These are phyloP conservation scores for Russula emetica DNA, from an alignment of 768 basidiomycete genomes.

Conservation along the genomic window DNA sequence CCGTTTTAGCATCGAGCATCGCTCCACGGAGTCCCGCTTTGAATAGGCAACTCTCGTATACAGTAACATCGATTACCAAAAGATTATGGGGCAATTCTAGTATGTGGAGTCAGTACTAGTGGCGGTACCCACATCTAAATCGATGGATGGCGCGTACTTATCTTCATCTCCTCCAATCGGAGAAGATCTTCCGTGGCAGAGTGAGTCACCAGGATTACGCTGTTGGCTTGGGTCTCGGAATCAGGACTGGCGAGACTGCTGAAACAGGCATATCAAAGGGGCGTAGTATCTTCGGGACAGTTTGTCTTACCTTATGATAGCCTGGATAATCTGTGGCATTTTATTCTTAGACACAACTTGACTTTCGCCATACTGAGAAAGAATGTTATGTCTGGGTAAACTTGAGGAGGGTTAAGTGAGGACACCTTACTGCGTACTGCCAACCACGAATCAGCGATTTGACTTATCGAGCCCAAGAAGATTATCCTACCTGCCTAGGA, in stretches of 20 bases:
- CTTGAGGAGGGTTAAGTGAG: constrained; percentile 5
- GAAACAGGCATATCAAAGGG: constrained; percentile 21
- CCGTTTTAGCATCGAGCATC: constrained; percentile 59
- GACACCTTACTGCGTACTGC: constrained; percentile 59
- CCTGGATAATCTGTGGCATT: constrained; percentile 67
- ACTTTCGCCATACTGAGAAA: constrained; percentile 67
- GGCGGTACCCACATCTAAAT: constrained; percentile 10
- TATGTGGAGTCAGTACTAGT: neutral
- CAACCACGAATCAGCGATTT: constrained; percentile 10
- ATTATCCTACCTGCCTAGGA: constrained; percentile 63
- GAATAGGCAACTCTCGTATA: constrained; percentile 62
- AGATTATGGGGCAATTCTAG: constrained; percentile 72
- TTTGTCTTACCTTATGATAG: constrained; percentile 56
- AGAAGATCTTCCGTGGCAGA: constrained; percentile 52
- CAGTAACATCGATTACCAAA: constrained; percentile 59
- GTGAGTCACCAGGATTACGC: constrained; percentile 69
- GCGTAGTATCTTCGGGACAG: neutral
- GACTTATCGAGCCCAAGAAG: constrained; percentile 26
- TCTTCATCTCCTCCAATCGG: constrained; percentile 72
- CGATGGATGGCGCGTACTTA: constrained; percentile 49
- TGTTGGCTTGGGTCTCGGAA: constrained; percentile 65
- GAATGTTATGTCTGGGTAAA: constrained; percentile 15
- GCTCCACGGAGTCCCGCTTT: constrained; percentile 49
- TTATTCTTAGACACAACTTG: constrained; percentile 64
- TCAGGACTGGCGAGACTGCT: constrained; percentile 75